Evolutionary conservation across 768 basidiomycete genomes (phyloP).

Genomic region (Aureoboletus auriporus): DNA sequence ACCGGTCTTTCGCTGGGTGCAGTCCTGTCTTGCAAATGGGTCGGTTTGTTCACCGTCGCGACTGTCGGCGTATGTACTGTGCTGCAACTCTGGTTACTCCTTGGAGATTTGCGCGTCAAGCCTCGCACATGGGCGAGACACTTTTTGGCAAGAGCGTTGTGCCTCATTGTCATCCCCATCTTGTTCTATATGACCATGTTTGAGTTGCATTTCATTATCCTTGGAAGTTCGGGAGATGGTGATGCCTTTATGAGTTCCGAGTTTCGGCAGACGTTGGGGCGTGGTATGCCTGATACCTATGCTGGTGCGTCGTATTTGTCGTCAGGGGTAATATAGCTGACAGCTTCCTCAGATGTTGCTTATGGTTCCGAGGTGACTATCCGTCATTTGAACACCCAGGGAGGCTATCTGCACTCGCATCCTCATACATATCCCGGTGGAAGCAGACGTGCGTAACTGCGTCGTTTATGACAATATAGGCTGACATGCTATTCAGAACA

Average conservation of each 20-base stretch:
- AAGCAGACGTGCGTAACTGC: conserved; percentile 66
- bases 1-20: conserved; percentile 90
- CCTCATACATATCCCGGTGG: conserved; percentile 85
- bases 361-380: conserved; percentile 80
- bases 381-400: conserved; percentile 94
- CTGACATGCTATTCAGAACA: conserved; percentile 59
- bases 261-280: conserved; percentile 92
- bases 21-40: conserved; percentile 95
- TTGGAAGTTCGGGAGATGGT: conserved; percentile 90
- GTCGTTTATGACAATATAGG: neutral
- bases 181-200: conserved; percentile 97
- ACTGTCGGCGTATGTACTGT: conserved; percentile 86
- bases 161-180: conserved; percentile 81
- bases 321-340: neutral
- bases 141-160: conserved; percentile 85
- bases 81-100: conserved; percentile 80
- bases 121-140: conserved; percentile 76
- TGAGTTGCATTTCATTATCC: conserved; percentile 86
- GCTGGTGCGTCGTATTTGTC: conserved; percentile 55
- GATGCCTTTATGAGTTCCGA: conserved; percentile 99
- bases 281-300: conserved; percentile 89
- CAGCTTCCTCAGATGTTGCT: conserved; percentile 59
- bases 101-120: conserved; percentile 81
- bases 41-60: conserved; percentile 96
- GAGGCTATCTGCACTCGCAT: conserved; percentile 98